Conservation (phyloP, 768 basidiomycete genomes). For the Serpula lacrymans region DNA sequence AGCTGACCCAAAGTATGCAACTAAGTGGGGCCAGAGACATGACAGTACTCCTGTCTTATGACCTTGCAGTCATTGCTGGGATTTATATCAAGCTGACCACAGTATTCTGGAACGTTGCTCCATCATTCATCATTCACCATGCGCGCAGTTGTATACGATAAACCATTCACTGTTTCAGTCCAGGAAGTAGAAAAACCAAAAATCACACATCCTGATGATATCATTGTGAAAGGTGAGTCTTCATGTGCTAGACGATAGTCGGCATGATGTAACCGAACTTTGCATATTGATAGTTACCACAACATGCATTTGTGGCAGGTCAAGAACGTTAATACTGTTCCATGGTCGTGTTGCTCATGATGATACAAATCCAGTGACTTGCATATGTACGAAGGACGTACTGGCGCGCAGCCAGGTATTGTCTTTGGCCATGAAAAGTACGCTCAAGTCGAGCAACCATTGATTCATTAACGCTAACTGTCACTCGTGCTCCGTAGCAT, state of each 20-base stretch:
- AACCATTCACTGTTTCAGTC: constrained; percentile 45
- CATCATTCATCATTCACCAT: constrained; percentile 20
- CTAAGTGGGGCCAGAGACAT: too few relatives aligned
- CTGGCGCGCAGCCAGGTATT: constrained; percentile 45
- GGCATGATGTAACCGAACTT: constrained; percentile 2
- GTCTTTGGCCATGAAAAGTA: constrained; percentile 57
- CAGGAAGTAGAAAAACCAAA: constrained; percentile 44
- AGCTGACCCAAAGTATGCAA: too few relatives aligned
- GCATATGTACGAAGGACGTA: constrained; percentile 58
- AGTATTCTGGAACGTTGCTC: neutral
- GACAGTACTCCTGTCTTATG: too few relatives aligned
- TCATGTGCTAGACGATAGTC: neutral
- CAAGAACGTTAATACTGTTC: neutral
- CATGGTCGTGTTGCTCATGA: too few relatives aligned
- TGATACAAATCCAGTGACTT: constrained; percentile 35
- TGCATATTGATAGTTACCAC: constrained; percentile 40
- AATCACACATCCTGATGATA: constrained; percentile 50
- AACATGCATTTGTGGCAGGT: constrained; percentile 52
- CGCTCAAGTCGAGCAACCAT: constrained; percentile 4
- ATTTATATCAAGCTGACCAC: neutral
- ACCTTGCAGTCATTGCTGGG: neutral
- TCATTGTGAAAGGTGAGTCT: constrained; percentile 43
- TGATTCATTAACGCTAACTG: neutral
- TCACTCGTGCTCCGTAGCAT: constrained; percentile 28
- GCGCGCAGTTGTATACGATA: constrained; percentile 55